These are phyloP conservation scores for Kregervanrija pseudodelftensis DNA, from an alignment of 805 yeast genomes.

Conservation along the genomic window DNA sequence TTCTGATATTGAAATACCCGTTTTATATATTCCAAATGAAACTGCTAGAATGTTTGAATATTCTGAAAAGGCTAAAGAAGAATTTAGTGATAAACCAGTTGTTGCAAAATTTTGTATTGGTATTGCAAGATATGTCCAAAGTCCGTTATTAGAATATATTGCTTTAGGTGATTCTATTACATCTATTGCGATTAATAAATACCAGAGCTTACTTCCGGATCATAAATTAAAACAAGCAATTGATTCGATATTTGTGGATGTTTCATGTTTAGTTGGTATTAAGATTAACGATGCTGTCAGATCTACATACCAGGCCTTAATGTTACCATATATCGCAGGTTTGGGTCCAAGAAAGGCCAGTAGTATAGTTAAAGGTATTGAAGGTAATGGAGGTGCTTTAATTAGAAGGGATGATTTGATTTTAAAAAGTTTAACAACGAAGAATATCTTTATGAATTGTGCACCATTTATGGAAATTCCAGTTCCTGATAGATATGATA, in stretches of 20 bases:
- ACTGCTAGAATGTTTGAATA: slow-evolving; percentile 84
- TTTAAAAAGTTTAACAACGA: slow-evolving; percentile 69
- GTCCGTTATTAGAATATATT: slow-evolving; percentile 87
- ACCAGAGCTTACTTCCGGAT: slow-evolving; percentile 63
- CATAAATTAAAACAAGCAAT: slow-evolving; percentile 60
- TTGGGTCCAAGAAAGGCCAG: slow-evolving; percentile 93
- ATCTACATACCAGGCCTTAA: slow-evolving; percentile 61
- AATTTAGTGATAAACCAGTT: slow-evolving; percentile 78
- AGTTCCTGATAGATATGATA: slow-evolving; percentile 44
- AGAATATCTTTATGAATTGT: slow-evolving; percentile 82
- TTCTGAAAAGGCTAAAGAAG: slow-evolving; percentile 66
- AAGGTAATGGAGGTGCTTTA: slow-evolving; percentile 56
- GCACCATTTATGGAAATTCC: slow-evolving; percentile 85
- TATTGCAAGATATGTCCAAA: slow-evolving; percentile 84
- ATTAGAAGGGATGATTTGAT: slow-evolving; percentile 73
- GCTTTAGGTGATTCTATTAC: slow-evolving; percentile 69
- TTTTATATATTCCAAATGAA: slow-evolving; percentile 86
- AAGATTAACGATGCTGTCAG: slow-evolving; percentile 87
- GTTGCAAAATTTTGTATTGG: slow-evolving; percentile 81
- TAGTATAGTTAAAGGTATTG: slow-evolving; percentile 76
- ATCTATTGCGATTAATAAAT: slow-evolving; percentile 55
- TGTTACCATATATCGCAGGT: slow-evolving; percentile 79
- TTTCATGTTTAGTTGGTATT: slow-evolving; percentile 85
- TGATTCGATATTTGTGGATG: slow-evolving; percentile 81
- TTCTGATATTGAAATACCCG: slow-evolving; percentile 38